Conservation (phyloP, 495 filamentous ascomycete genomes). For the Penicillium soppii region DNA sequence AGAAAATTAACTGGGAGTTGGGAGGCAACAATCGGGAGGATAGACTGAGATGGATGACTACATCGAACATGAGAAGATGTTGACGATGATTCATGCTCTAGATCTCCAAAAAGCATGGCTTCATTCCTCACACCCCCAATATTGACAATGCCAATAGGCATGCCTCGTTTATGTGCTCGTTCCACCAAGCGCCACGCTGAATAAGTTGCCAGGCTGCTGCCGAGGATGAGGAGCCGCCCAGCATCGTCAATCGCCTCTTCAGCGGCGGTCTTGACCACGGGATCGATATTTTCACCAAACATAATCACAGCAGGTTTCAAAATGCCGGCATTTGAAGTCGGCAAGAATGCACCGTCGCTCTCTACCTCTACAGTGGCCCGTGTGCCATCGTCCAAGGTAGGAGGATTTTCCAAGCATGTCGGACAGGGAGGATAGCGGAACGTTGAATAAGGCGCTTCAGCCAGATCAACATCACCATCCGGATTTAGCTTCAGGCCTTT, state of each 20-base stretch:
- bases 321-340: constrained; percentile 70
- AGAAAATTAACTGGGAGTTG: constrained; percentile 23
- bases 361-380: constrained; percentile 67
- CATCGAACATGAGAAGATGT: constrained; percentile 32
- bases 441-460: constrained; percentile 78
- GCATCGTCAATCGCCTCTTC: constrained; percentile 78
- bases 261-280: constrained; percentile 66
- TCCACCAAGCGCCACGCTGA: constrained; percentile 90
- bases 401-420: constrained; percentile 68
- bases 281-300: constrained; percentile 87
- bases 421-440: constrained; percentile 93
- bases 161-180: constrained; percentile 73
- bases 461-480: constrained; percentile 93
- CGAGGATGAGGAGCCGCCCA: constrained; percentile 72
- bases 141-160: constrained; percentile 84
- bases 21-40: constrained; percentile 37
- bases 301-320: constrained; percentile 90
- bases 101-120: constrained; percentile 59
- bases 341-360: constrained; percentile 73
- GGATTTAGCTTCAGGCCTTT: constrained; percentile 82
- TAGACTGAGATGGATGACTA: constrained; percentile 35
- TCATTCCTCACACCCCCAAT: constrained; percentile 82
- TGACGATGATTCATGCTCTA: constrained; percentile 25
- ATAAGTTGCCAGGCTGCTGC: constrained; percentile 89
- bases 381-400: constrained; percentile 55